Percentiles rank a stretch among this genome's conserved stretches.
Conservation (phyloP, 164 flowering plant species). For the Sedum album region DNA sequence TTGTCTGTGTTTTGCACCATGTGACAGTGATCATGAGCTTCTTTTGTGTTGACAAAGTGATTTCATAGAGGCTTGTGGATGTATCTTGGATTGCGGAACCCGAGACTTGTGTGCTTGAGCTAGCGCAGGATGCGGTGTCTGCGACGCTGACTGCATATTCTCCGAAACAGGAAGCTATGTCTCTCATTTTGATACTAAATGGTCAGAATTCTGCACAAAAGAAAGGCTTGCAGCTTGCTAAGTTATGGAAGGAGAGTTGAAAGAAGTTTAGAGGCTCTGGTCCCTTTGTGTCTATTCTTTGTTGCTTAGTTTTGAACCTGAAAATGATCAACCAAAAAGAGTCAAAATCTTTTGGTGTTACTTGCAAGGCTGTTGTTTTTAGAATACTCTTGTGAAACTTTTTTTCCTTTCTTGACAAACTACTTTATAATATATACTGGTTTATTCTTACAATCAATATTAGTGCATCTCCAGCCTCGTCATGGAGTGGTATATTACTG, state of each 20-base stretch:
- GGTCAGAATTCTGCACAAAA: not conserved
- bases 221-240: not conserved
- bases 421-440: too few relatives aligned
- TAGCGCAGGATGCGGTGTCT: constrained; percentile 18
- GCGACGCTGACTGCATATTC: constrained; percentile 59
- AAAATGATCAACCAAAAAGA: not conserved
- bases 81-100: constrained; percentile 56
- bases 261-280: not conserved
- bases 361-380: not conserved
- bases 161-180: constrained; percentile 62
- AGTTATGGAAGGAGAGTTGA: not conserved
- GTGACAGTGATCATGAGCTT: constrained; percentile 43
- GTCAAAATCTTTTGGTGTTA: not conserved
- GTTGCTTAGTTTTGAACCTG: not conserved
- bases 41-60: constrained; percentile 35
- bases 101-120: constrained; percentile 18
- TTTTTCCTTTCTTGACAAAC: too few relatives aligned
- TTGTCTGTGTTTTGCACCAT: constrained; percentile 47
- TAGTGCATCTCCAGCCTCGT: too few relatives aligned
- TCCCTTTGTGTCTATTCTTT: not conserved
- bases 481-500: too few relatives aligned
- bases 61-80: constrained; percentile 45
- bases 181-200: constrained; percentile 36
- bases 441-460: too few relatives aligned
- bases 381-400: too few relatives aligned